Evolutionary conservation across 805 yeast genomes (phyloP), one percentile per base, ranked within the genome.

Genomic region (Saturnispora hagleri): DNA sequence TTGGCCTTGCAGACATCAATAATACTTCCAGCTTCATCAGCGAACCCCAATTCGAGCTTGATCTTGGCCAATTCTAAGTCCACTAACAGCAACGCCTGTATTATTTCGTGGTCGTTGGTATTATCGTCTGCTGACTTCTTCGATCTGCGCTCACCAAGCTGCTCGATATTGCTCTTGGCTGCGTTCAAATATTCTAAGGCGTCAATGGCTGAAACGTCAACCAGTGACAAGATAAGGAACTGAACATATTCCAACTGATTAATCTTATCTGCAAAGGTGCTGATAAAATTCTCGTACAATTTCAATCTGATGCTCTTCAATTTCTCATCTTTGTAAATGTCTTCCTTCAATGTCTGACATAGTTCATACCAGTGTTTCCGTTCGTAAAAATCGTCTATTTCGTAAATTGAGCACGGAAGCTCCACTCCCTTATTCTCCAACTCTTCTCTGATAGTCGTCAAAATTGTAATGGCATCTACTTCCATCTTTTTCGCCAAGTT

Each of bases 341-440:
- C 76, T 35, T 71, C 72, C 5, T 70, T 69, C 52, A 93, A 72
- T 6, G 79, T 69, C 55, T 79, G 78, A 2, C 97, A 87, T 64
- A 93, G 76, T 72, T 93, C 98, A 70, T 85, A 95, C 97, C 97
- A 93, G 65, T 91, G 76, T 67, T 89, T 89, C 59, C 96, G 75
- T 63, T 89, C 96, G 69, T 88, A 86, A 52, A 74, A 73, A 60
- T 89, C 96, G 63, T 90, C 97, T 64, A 91, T 77, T 50, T 79
- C 77, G 62, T 79, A 82, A 60, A 85, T 76, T 7, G 74, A 66
- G 28, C 81, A 77, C 9, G 80, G 72, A 49, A 89, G 72, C 40
- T 83, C 88, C 1, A 58, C 43, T 47, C 63, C 63, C 3, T 58
- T 60, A 13, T 24, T 71, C 53, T 84, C 87, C 4, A 82, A 73